phyloP scores from a whole-genome alignment of 2,329 filamentous ascomycete species.

The Dendryphion nanum region DNA sequence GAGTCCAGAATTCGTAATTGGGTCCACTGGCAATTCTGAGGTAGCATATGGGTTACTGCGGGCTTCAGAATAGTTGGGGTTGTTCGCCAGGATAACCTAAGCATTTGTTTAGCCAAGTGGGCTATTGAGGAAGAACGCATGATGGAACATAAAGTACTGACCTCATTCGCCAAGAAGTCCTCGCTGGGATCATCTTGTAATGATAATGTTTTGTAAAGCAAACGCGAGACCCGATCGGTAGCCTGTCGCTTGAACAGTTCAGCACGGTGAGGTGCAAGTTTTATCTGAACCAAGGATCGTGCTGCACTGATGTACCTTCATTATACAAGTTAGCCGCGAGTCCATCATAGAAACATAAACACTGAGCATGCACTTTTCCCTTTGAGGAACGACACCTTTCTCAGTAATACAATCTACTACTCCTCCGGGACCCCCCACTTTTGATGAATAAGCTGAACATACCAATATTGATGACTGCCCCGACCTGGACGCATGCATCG shows the following conservation, averaged over 20 bases:
- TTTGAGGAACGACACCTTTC: too few species aligned
- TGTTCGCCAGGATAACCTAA: background rate
- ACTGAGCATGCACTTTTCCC: too few species aligned
- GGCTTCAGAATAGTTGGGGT: background rate
- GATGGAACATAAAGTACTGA: constrained; percentile 2
- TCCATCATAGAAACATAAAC: too few species aligned
- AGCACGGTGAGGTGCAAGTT: constrained; percentile 16
- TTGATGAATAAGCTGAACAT: too few species aligned
- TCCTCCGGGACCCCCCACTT: too few species aligned
- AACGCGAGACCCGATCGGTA: constrained; percentile 14
- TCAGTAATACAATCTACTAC: too few species aligned
- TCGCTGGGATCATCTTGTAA: constrained; percentile 15
- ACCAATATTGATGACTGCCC: constrained; percentile 37
- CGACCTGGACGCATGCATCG: constrained; percentile 32
- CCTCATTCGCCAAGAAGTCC: constrained; percentile 12
- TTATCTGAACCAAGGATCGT: constrained; percentile 26
- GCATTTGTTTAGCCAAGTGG: too few species aligned
- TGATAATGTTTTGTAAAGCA: constrained; percentile 18
- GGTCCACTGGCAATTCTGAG: background rate
- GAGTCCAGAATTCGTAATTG: constrained; percentile 5
- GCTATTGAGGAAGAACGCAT: too few species aligned
- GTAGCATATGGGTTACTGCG: background rate
- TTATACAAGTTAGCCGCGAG: too few species aligned
- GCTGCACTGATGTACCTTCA: constrained; percentile 30
- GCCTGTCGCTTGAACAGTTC: constrained; percentile 22